Evolutionary conservation across 2,329 filamentous ascomycete genomes (phyloP).

Genomic region (Ophiostoma sp.): DNA sequence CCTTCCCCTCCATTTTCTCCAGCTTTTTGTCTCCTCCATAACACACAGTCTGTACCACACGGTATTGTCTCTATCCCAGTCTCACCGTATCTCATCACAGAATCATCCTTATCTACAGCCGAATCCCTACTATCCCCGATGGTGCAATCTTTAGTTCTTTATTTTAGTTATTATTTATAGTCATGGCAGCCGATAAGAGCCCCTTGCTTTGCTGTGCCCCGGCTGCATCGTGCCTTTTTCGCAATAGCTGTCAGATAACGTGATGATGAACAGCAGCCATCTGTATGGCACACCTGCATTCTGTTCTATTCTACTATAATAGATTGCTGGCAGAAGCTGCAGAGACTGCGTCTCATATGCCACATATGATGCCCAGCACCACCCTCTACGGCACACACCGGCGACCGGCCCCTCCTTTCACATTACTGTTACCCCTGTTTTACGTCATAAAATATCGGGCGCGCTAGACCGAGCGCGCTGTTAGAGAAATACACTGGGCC

Average conservation of each 20-base stretch:
- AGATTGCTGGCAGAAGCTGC: neutral
- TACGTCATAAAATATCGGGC: conserved; percentile 18
- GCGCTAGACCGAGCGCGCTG: neutral
- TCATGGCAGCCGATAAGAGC: too few species aligned
- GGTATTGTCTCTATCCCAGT: too few species aligned
- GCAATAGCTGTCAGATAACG: too few species aligned
- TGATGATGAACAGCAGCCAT: too few species aligned
- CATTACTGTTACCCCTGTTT: conserved; percentile 21
- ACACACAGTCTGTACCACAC: neutral
- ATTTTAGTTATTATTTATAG: too few species aligned
- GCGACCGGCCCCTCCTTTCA: conserved; percentile 12
- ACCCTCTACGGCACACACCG: neutral
- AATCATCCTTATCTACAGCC: too few species aligned
- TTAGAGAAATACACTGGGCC: neutral
- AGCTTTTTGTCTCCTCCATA: neutral
- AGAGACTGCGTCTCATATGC: neutral
- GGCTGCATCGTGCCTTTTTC: too few species aligned
- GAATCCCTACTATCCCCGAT: too few species aligned
- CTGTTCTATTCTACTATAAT: neutral
- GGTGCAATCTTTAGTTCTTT: too few species aligned
- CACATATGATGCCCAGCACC: neutral
- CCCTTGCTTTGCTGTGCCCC: too few species aligned
- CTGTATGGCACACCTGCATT: too few species aligned
- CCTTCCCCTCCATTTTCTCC: neutral
- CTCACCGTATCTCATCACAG: too few species aligned